Evolutionary conservation across 257 asterid genomes (phyloP).

Genomic region (Solanum lycopersicoides): DNA sequence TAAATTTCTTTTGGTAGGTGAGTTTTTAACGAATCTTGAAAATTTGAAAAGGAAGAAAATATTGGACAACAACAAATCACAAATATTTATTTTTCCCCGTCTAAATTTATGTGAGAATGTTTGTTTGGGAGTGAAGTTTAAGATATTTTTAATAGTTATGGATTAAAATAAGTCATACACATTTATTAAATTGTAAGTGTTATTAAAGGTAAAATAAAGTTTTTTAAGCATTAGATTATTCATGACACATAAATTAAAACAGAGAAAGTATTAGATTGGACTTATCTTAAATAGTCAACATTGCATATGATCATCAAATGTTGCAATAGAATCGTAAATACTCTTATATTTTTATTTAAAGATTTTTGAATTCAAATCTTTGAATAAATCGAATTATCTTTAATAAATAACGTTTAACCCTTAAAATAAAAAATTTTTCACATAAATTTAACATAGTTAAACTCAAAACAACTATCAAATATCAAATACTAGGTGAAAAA

Average conservation of each 20-base stretch:
- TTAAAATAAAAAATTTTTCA: fast-evolving
- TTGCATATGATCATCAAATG: neutral
- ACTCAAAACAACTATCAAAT: neutral
- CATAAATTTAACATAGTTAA: neutral
- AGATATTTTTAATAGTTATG: neutral
- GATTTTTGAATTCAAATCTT: neutral
- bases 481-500: neutral
- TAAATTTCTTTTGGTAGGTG: neutral
- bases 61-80: neutral
- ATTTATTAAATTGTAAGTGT: neutral
- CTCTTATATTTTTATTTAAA: neutral
- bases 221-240: neutral
- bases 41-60: neutral
- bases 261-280: neutral
- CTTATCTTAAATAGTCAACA: neutral
- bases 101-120: neutral
- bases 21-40: neutral
- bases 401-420: fast-evolving
- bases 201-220: neutral
- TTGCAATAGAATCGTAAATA: neutral
- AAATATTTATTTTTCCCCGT: neutral
- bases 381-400: neutral
- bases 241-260: neutral
- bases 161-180: neutral
- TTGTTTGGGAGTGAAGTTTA: neutral